Percentiles rank a stretch among this genome's conserved stretches.
These are phyloP conservation scores for Bretziella fagacearum DNA, from an alignment of 2,329 filamentous ascomycete genomes.

Conservation along the genomic window DNA sequence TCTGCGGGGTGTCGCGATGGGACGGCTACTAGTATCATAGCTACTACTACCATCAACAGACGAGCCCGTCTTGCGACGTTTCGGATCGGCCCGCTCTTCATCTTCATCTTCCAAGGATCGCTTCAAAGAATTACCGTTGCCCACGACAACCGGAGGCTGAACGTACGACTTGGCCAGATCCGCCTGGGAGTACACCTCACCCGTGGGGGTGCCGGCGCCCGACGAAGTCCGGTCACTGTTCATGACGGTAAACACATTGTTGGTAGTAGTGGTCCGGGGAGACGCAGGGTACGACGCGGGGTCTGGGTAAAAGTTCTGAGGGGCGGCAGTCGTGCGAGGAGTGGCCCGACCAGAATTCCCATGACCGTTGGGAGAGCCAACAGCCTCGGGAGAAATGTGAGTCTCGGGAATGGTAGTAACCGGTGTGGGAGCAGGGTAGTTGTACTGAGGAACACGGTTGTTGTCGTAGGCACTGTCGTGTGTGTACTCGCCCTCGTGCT, in stretches of 20 bases:
- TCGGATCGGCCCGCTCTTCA: constrained; percentile 43
- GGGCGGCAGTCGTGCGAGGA: constrained; percentile 54
- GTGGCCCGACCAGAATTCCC: constrained; percentile 61
- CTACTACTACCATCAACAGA: constrained; percentile 41
- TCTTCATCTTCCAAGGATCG: constrained; percentile 43
- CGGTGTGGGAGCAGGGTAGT: constrained; percentile 54
- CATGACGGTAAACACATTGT: constrained; percentile 79
- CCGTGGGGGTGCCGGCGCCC: constrained; percentile 45
- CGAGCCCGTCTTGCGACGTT: constrained; percentile 54
- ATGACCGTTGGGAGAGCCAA: constrained; percentile 45
- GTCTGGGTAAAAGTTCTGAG: constrained; percentile 52
- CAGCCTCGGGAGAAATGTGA: constrained; percentile 69
- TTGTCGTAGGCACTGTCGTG: constrained; percentile 58
- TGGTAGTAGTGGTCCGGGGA: constrained; percentile 54
- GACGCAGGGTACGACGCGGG: constrained; percentile 60
- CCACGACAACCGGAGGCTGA: constrained; percentile 45
- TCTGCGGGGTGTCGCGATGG: constrained; percentile 27
- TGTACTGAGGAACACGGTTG: constrained; percentile 52
- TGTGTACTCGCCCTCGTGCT: constrained; percentile 72
- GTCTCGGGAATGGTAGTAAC: constrained; percentile 53
- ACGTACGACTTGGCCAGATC: constrained; percentile 47
- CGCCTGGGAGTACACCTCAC: constrained; percentile 55
- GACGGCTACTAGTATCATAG: constrained; percentile 34
- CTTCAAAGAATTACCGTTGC: constrained; percentile 37
- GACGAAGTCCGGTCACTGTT: constrained; percentile 54